Conservation (phyloP, 2,329 filamentous ascomycete genomes). For the Botrytis elliptica region DNA sequence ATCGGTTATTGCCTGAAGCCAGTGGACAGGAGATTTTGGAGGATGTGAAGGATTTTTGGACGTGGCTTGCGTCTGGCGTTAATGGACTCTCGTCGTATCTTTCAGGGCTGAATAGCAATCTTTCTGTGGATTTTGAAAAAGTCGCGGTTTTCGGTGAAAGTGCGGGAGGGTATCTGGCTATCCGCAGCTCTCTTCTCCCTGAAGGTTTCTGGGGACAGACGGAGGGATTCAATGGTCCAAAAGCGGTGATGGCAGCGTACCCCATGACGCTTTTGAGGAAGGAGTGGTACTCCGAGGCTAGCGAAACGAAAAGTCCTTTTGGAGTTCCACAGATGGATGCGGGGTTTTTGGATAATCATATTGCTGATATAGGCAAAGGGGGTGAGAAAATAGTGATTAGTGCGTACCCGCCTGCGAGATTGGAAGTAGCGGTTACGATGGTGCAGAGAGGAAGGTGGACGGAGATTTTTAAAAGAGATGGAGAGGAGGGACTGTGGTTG, state of each 20-base stretch:
- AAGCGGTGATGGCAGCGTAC: background rate
- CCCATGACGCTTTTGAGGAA: background rate
- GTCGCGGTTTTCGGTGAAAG: conserved; percentile 22
- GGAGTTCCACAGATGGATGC: background rate
- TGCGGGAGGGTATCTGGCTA: conserved; percentile 20
- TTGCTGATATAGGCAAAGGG: background rate
- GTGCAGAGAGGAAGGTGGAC: conserved; percentile 13
- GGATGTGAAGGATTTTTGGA: conserved; percentile 50
- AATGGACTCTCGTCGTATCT: background rate
- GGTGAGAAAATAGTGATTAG: background rate
- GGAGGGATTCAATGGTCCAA: background rate
- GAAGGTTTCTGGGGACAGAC: background rate
- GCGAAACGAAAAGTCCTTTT: background rate
- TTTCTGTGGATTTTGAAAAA: conserved; percentile 18
- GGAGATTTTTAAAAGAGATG: background rate
- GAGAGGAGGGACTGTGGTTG: conserved; percentile 1
- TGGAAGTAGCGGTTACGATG: background rate
- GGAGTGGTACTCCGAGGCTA: background rate
- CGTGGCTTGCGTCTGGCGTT: conserved; percentile 41
- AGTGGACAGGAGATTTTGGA: conserved; percentile 46
- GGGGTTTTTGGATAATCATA: background rate
- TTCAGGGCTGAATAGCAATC: background rate
- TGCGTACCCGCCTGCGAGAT: background rate
- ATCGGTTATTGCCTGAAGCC: conserved; percentile 52
- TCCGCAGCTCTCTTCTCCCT: background rate